phyloP scores from a whole-genome alignment of 2,329 filamentous ascomycete species.

The Cytospora paraplurivora region DNA sequence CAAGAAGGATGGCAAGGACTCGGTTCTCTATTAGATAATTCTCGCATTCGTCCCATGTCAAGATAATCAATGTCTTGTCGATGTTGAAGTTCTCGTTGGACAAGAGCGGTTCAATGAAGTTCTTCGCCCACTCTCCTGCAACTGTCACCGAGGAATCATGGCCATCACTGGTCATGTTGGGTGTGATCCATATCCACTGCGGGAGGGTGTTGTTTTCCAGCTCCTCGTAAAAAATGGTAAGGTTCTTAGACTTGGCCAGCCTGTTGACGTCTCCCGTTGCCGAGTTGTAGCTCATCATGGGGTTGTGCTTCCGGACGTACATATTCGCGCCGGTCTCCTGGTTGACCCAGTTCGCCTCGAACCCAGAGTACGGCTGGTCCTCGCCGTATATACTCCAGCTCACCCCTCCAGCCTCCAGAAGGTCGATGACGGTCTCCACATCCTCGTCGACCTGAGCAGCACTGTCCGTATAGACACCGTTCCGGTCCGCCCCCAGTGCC shows the following conservation, averaged over 20 bases:
- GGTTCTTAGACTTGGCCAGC: conserved; percentile 38
- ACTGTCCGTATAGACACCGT: conserved; percentile 57
- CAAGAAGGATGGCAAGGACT: conserved; percentile 35
- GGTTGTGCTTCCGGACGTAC: conserved; percentile 68
- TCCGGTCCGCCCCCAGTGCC: conserved; percentile 57
- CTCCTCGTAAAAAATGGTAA: conserved; percentile 37
- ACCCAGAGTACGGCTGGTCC: conserved; percentile 53
- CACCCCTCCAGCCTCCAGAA: conserved; percentile 50
- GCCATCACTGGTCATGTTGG: conserved; percentile 42
- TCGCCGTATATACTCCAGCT: conserved; percentile 58
- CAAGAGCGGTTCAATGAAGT: conserved; percentile 35
- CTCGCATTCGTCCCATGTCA: conserved; percentile 37
- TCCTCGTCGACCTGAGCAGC: conserved; percentile 47
- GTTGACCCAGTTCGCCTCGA: conserved; percentile 54
- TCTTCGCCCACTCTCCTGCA: conserved; percentile 35
- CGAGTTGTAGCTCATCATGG: conserved; percentile 38
- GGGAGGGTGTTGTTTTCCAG: conserved; percentile 34
- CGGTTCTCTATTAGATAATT: conserved; percentile 32
- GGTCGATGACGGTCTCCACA: conserved; percentile 51
- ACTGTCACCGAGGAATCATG: conserved; percentile 36
- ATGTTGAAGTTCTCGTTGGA: conserved; percentile 41
- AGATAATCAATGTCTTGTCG: conserved; percentile 36
- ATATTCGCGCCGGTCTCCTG: conserved; percentile 56
- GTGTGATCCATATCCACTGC: conserved; percentile 47
- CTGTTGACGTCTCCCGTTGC: conserved; percentile 35